phyloP scores from a whole-genome alignment of 2,329 filamentous ascomycete species.

The Xylariales sp. region DNA sequence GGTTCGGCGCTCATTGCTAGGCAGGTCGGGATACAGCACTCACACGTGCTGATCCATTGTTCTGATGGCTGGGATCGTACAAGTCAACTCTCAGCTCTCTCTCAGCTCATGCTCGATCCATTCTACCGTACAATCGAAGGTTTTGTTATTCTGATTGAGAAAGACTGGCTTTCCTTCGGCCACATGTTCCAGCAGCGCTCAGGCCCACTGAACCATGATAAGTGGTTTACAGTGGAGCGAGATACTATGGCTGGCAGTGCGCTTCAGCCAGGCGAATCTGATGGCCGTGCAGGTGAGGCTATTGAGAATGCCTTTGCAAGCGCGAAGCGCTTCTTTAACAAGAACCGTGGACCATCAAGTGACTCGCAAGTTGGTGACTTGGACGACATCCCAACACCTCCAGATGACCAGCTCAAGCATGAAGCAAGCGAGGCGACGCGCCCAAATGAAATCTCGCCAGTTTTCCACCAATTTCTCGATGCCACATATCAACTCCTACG shows the following conservation, averaged over 20 bases:
- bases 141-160: conserved; percentile 91
- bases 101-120: conserved; percentile 90
- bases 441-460: conserved; percentile 87
- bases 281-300: conserved; percentile 62
- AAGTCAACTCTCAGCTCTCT: conserved; percentile 85
- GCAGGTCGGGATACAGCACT: conserved; percentile 87
- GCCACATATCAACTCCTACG: conserved; percentile 85
- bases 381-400: conserved; percentile 19
- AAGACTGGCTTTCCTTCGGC: conserved; percentile 96
- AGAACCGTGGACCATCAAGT: conserved; percentile 59
- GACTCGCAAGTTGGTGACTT: conserved; percentile 56
- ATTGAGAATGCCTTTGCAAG: conserved; percentile 82
- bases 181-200: conserved; percentile 96
- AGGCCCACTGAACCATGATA: conserved; percentile 82
- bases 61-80: conserved; percentile 99
- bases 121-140: conserved; percentile 93
- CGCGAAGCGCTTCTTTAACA: conserved; percentile 86
- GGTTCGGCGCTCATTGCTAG: conserved; percentile 80
- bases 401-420: conserved; percentile 27
- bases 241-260: conserved; percentile 66
- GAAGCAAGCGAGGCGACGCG: conserved; percentile 65
- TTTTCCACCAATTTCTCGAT: conserved; percentile 97
- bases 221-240: conserved; percentile 88
- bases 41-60: conserved; percentile 93
- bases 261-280: conserved; percentile 58